Evolutionary conservation across 345 rosid genomes (phyloP), one percentile per base, ranked within the genome.

Genomic region (Gossypium bickii): DNA sequence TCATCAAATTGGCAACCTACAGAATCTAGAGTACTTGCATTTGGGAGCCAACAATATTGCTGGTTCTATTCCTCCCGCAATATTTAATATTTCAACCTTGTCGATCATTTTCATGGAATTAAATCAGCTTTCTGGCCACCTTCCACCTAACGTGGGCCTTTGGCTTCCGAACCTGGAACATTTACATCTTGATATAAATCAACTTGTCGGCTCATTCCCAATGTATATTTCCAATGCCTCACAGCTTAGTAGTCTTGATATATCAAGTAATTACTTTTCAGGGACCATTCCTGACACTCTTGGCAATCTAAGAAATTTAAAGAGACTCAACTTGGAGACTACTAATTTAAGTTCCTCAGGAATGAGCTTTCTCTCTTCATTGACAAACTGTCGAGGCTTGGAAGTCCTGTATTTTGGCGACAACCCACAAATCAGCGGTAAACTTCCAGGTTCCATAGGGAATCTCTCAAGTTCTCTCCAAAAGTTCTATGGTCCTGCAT

Each of bases 211-310:
- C 11, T 0, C 51, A 1, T 7, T 65, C 2, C 69, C 69, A 41
- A 2, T 47, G 2, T 65, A 51, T 12, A 65, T 65, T 22, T 11
- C 27, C 69, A 65, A 65, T 65, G 27, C 69, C 51, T 65, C 69
- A 4, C 4, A 18, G 69, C 69, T 65, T n/a, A n/a, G 17, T 9
- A 0, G 0, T 0, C 51, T 65, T 43, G 27, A n/a, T 0, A 3
- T 65, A 45, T 17, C 49, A 9, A 9, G 2, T 10, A 65, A 65
- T 18, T 65, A 22, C 12, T 43, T 65, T 65, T 45, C 71, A 5
- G 71, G 71, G 15, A 5, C 1, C 15, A 12, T 66, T 66, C 70
- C 70, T 22, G 29, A 66, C n/a, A 15, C 18, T 52, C 70, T 66
- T 2, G 57, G 57, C 13, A 48, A 48, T 47, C 12, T 67, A 22